A percentile compares a stretch with the other conserved stretches of the same genome.
These are phyloP conservation scores for thale cress (Arabidopsis thaliana) DNA, from an alignment of 345 rosid species.

Conservation along the genomic window TAIR10.1 NC_003070.9:6439001-6439500, in stretches of 20 bases:
- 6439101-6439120: slow-evolving; percentile 54
- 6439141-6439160: slow-evolving; percentile 56
- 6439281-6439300: slow-evolving; percentile 5
- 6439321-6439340: slow-evolving; percentile 22
- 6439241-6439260: slow-evolving; percentile 17
- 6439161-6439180: slow-evolving; percentile 70
- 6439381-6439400: slow-evolving; percentile 21
- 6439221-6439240: slow-evolving; percentile 4
- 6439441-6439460: slow-evolving; percentile 17
- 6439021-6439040: slow-evolving; percentile 3
- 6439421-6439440: neutral
- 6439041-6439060: neutral
- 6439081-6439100: slow-evolving; percentile 23
- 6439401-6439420: neutral
- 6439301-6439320: slow-evolving; percentile 13
- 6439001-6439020: slow-evolving; percentile 18
- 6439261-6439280: slow-evolving; percentile 26
- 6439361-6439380: slow-evolving; percentile 8
- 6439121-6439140: slow-evolving; percentile 74
- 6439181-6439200: slow-evolving; percentile 20
- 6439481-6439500: slow-evolving; percentile 22
- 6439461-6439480: slow-evolving; percentile 19
- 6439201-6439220: slow-evolving; percentile 19
- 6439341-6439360: slow-evolving; percentile 5
- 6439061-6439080: neutral